Conservation (phyloP, 2,329 filamentous ascomycete species). For the Trichoderma sp. region DNA sequence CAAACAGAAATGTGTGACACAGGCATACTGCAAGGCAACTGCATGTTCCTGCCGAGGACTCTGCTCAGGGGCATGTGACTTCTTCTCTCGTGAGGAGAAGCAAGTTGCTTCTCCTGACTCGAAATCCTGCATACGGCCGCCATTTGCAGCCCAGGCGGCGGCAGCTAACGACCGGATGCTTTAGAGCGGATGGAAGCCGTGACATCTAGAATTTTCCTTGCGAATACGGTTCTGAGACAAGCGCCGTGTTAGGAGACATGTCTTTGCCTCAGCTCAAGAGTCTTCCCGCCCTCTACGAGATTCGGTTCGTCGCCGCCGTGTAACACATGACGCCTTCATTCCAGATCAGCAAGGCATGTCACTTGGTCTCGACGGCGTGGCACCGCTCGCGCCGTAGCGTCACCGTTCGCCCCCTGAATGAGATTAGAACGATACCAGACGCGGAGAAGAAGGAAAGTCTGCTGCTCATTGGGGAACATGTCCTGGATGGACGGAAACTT, state of each 20-base stretch:
- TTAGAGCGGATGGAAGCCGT: background rate
- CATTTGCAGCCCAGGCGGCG: background rate
- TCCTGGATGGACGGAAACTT: background rate
- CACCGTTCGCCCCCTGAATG: background rate
- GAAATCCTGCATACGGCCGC: background rate
- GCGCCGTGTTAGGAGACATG: background rate
- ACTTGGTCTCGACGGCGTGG: background rate
- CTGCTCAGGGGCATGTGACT: background rate
- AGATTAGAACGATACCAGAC: background rate
- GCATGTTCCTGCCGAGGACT: background rate
- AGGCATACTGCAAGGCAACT: background rate
- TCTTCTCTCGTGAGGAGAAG: background rate
- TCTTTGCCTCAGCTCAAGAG: background rate
- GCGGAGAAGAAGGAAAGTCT: background rate
- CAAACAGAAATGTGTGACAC: background rate
- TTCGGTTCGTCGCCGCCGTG: background rate
- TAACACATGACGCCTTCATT: conserved; percentile 10
- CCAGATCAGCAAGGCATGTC: conserved; percentile 1
- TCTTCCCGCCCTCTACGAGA: background rate
- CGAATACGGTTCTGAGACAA: background rate
- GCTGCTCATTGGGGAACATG: background rate
- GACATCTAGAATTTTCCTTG: background rate
- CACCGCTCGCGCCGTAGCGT: background rate
- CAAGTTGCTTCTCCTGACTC: background rate
- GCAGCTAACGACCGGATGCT: background rate